Evolutionary conservation across 768 basidiomycete genomes (phyloP).

Genomic region (Leccinellum albellum): DNA sequence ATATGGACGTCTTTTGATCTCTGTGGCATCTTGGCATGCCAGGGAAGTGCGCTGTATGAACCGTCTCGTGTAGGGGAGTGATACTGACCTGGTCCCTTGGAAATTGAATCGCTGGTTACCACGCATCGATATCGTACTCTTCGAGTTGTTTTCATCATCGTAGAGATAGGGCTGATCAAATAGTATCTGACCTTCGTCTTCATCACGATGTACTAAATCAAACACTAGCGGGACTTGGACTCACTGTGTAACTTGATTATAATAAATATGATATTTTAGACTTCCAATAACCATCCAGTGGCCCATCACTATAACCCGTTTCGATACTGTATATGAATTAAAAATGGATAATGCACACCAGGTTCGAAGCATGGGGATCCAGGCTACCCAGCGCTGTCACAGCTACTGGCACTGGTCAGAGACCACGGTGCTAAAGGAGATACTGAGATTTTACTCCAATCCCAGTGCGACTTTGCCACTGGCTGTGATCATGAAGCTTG

Average conservation of each 20-base stretch:
- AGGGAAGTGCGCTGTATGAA: background rate
- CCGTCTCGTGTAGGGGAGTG: background rate
- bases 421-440: background rate
- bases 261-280: background rate
- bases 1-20: slow-evolving; percentile 62
- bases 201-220: background rate
- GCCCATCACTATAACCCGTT: too few species aligned
- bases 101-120: background rate
- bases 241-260: background rate
- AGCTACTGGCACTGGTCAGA: too few species aligned
- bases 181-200: too few species aligned
- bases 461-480: background rate
- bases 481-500: background rate
- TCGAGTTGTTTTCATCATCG: background rate
- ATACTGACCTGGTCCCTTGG: background rate
- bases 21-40: background rate
- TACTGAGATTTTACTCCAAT: background rate
- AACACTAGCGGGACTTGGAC: background rate
- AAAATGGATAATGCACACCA: background rate
- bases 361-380: background rate
- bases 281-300: too few species aligned
- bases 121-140: too few species aligned
- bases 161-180: background rate
- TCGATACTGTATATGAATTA: background rate
- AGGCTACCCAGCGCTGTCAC: too few species aligned